Base-by-base conservation (phyloP, 2,329 filamentous ascomycete species). In the Raffaelea albimanens region DNA sequence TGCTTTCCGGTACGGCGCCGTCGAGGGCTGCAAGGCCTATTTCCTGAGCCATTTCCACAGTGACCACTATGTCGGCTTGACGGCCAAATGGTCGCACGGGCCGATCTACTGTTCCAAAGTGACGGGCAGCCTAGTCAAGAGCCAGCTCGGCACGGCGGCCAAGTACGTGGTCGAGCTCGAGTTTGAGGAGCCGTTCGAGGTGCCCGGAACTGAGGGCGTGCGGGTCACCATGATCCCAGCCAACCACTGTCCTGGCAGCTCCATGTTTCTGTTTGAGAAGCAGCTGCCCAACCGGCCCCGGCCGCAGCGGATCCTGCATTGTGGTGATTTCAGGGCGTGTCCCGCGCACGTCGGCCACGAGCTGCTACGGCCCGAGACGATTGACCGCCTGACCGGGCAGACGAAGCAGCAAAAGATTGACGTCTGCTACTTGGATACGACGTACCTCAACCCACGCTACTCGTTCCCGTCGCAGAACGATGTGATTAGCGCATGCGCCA, bases 41-140 rank as follows among this genome's bases (percentile, higher is more conserved):
- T 98, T 98, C 56, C 75, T 98, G 11, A 96, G 90, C 57, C 93
- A 98, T 61, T 98, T 97, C 56, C 93, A 98, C 64, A 96, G 89
- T 58, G 93, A 98, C 61, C 93, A 98, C 61, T 98, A 98, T 58
- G 82, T 96, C 31, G 93, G 93, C 2, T 69, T 98, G 11, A 93
- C 87, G 11, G 81, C 85, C 8, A 87, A 75, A 29, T 98, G 93
- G 93, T 80, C 72, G 36, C 90, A 98, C 61, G 93, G 93, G 0
- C 91, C 90, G 0, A 97, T 98, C 43, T 98, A 95, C 59, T 97
- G 93, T 69, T 97, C 91, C 60, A 84, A 82, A 56, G 86, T 95
- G 14, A 98, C 93, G 0, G 93, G 79, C 1, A 95, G 94, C 57
- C 73, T 98, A 2, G 87, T 97, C 31, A 82, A 83, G 51, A 85